These are phyloP conservation scores for Rubia peregrina DNA, from an alignment of 305 asterid genomes.

Conservation along the genomic window DNA sequence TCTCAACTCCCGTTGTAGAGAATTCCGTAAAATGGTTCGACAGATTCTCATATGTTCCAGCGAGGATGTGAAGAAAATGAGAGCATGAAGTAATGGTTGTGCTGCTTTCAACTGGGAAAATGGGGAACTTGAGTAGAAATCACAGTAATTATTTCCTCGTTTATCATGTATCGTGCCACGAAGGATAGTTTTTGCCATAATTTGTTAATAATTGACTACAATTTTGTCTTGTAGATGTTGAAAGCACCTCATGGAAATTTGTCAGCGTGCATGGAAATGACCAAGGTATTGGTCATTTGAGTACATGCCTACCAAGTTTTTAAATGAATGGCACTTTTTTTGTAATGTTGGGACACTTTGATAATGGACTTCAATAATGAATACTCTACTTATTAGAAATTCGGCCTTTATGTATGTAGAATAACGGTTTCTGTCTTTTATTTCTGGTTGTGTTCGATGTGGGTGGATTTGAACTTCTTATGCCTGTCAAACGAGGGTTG, in stretches of 20 bases:
- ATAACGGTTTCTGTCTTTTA: too few species aligned
- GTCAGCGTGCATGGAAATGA: slow-evolving; percentile 88
- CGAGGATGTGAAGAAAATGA: slow-evolving; percentile 78
- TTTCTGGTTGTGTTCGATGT: too few species aligned
- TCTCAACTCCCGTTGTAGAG: slow-evolving; percentile 39
- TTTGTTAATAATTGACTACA: too few species aligned
- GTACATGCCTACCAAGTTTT: neutral
- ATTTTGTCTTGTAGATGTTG: slow-evolving; percentile 46
- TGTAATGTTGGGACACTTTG: too few species aligned
- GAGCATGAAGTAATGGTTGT: slow-evolving; percentile 37
- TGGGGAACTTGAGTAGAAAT: slow-evolving; percentile 20
- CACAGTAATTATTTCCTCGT: neutral
- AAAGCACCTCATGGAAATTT: slow-evolving; percentile 87
- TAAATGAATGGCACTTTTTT: neutral
- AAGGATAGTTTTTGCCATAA: too few species aligned
- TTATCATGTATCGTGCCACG: neutral
- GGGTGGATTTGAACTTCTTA: too few species aligned
- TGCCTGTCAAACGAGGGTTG: too few species aligned
- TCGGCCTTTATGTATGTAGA: too few species aligned
- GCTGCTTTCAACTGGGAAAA: slow-evolving; percentile 24
- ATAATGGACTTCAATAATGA: too few species aligned
- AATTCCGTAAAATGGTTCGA: slow-evolving; percentile 74
- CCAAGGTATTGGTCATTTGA: slow-evolving; percentile 51
- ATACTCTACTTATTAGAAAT: too few species aligned
- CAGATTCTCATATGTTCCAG: slow-evolving; percentile 68